Percentiles rank a stretch among this genome's conserved stretches.
Conservation (phyloP, 805 yeast genomes). For the Candida dendrica region DNA sequence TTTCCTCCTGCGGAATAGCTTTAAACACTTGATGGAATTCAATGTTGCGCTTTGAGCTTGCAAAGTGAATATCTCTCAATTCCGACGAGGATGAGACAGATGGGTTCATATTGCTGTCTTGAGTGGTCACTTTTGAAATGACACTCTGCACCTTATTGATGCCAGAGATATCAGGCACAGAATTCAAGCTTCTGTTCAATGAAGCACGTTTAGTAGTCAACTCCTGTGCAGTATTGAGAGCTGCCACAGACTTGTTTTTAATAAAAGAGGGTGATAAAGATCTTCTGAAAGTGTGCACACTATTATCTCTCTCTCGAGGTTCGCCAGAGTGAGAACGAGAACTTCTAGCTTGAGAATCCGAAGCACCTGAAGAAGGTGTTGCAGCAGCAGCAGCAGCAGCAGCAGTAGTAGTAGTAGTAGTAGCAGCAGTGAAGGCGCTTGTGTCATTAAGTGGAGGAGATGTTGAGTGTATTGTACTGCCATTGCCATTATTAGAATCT, state of each 20-base stretch:
- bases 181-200: neutral
- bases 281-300: constrained; percentile 5
- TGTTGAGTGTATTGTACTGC: neutral
- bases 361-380: neutral
- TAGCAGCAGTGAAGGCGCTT: neutral
- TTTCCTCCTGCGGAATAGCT: constrained; percentile 59
- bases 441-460: neutral
- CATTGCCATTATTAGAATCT: no score
- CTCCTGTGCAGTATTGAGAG: neutral
- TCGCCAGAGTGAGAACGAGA: no score
- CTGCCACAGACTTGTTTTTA: neutral
- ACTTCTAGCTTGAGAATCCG: no score
- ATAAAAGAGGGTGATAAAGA: constrained; percentile 10
- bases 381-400: neutral
- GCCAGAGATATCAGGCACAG: neutral
- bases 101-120: constrained; percentile 1
- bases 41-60: constrained; percentile 53
- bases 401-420: neutral
- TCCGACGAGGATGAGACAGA: constrained; percentile 6
- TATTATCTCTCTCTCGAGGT: no score
- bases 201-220: neutral
- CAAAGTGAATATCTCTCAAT: constrained; percentile 23
- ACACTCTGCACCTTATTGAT: neutral
- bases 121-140: neutral
- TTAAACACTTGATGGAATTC: constrained; percentile 77